Evolutionary conservation across 2,329 filamentous ascomycete species (phyloP).

Genomic region (Nectriaceae sp.): DNA sequence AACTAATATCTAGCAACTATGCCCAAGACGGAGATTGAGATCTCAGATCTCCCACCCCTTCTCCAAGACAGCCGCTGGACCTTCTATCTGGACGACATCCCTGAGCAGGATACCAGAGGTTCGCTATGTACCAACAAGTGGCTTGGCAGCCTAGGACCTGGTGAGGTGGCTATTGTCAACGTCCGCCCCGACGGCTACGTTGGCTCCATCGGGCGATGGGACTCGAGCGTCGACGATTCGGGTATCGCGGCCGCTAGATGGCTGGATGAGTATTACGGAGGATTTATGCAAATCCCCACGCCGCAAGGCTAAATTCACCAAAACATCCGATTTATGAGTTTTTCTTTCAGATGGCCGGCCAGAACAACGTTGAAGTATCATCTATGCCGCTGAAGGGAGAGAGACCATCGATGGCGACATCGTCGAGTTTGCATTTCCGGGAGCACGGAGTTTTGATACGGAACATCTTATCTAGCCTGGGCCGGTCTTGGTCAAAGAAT

Average conservation of each 20-base stretch:
- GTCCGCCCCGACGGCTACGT: slow-evolving; percentile 76
- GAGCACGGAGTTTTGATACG: slow-evolving; percentile 27
- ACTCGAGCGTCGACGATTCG: slow-evolving; percentile 51
- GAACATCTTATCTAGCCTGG: slow-evolving; percentile 12
- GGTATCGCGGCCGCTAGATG: slow-evolving; percentile 55
- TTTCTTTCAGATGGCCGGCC: slow-evolving; percentile 15
- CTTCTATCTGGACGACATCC: slow-evolving; percentile 69
- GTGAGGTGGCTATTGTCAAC: slow-evolving; percentile 65
- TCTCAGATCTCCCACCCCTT: slow-evolving; percentile 62
- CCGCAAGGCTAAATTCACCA: slow-evolving; percentile 1
- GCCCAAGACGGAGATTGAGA: slow-evolving; percentile 63
- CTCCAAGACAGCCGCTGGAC: slow-evolving; percentile 70
- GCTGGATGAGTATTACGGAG: slow-evolving; percentile 56
- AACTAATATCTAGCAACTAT: slow-evolving; percentile 50
- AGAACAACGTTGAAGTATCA: slow-evolving; percentile 6
- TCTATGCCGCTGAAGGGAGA: slow-evolving; percentile 13
- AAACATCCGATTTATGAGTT: not conserved
- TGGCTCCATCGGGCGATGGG: slow-evolving; percentile 61
- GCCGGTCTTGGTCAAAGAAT: slow-evolving; percentile 12
- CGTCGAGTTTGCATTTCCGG: slow-evolving; percentile 22
- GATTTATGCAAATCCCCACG: slow-evolving; percentile 54
- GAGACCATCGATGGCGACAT: slow-evolving; percentile 16
- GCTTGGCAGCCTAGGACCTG: slow-evolving; percentile 59
- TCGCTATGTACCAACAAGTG: slow-evolving; percentile 67
- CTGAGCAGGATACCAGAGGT: slow-evolving; percentile 54